Evolutionary conservation across 2,329 filamentous ascomycete species (phyloP), one percentile per base, ranked within the genome.

Genomic region (Trichophyton mentagrophytes): DNA sequence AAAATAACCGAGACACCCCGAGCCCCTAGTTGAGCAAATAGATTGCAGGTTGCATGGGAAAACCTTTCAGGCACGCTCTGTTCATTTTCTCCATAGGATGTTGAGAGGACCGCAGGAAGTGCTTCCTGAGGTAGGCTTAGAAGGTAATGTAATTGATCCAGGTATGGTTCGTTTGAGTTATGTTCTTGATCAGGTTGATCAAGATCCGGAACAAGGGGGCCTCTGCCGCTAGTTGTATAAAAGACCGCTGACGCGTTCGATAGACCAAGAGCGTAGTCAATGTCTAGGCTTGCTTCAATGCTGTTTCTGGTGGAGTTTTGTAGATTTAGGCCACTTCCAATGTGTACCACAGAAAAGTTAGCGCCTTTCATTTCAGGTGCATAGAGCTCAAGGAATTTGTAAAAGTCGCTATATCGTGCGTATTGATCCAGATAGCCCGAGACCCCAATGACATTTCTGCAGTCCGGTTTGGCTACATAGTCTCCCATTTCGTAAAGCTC

Each of bases 71-170:
- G 84, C 0, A 88, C 76, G 2, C 78, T 80, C 69, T 78, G 82
- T 70, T 89, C 86, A 56, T 85, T 78, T 66, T 87, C 85, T 33
- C 84, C 85, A 68, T 89, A 89, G 0, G 85, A 88, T 15, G 84
- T 86, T 44, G 80, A 81, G 46, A 89, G 77, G n/a, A 87, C 81
- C 2, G 82, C 78, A 0, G 87, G 86, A 0, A 89, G 74, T 17
- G 80, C 69, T 1, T 75, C 70, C 62, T 82, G 78, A 0, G 76
- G 70, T 20, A 85, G 76, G 17, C 74, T 69, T 3, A 86, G 73
- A 8, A 88, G 75, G 68, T 85, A 81, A 61, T 80, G 78, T 5
- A 85, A 77, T 69, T 85, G 84, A 15, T 80, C 80, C 1, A 89
- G 75, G 69, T 85, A 89, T 0, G 85, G 85, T 73, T 89, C 86